A percentile compares a stretch with the other conserved stretches of the same genome.
phyloP scores from a whole-genome alignment of 108 stramenopile species.

The Fistulifera solaris region DNA sequence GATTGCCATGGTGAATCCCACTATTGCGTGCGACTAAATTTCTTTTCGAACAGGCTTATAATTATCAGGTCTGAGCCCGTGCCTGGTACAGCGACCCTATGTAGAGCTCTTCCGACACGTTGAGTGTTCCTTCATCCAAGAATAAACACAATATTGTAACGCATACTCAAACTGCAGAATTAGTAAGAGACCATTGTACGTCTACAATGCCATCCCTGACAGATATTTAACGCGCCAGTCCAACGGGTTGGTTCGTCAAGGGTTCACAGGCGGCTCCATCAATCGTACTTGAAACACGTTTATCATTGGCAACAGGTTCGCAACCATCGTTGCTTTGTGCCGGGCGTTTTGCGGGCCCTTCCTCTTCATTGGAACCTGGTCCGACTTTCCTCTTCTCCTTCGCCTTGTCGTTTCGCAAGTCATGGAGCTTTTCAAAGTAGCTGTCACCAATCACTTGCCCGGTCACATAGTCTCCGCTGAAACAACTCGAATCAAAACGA shows the following conservation, averaged over 20 bases:
- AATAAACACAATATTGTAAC: no score
- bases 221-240: no score
- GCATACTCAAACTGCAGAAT: no score
- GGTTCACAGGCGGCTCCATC: slow-evolving; percentile 5
- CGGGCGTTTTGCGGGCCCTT: slow-evolving; percentile 14
- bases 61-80: no score
- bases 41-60: no score
- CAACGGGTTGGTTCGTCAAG: slow-evolving; percentile 4
- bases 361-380: background rate
- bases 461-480: slow-evolving; percentile 91
- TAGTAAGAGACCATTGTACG: no score
- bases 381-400: slow-evolving; percentile 33
- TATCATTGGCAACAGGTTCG: slow-evolving; percentile 69
- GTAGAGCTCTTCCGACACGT: no score
- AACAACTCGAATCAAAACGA: slow-evolving; percentile 92
- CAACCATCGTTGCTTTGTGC: slow-evolving; percentile 63
- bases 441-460: slow-evolving; percentile 66
- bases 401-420: slow-evolving; percentile 66
- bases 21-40: no score
- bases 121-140: no score
- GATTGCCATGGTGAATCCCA: no score
- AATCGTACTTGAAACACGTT: slow-evolving; percentile 10
- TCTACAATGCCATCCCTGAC: no score
- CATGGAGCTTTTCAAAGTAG: slow-evolving; percentile 74
- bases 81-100: no score